These are phyloP conservation scores for Urostyla sp. DNA, from an alignment of 73 alveolate species.

Conservation along the genomic window DNA sequence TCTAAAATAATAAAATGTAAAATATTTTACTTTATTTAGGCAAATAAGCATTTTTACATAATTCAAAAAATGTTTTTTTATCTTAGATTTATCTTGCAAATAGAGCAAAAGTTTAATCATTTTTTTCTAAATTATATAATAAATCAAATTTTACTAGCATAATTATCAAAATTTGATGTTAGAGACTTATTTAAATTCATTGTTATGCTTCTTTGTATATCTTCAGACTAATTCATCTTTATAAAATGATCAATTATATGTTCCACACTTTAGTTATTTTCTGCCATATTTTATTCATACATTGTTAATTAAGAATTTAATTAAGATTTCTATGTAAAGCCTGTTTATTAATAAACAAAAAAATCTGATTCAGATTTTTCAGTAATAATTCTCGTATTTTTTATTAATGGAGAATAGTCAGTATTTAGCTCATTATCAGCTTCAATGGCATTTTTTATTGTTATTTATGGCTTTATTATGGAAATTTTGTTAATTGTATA, in stretches of 20 bases:
- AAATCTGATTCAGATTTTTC: too few relatives aligned
- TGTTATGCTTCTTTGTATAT: neutral
- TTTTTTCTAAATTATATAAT: neutral
- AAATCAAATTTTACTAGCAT: conserved; percentile 4
- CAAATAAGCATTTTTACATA: conserved; percentile 14
- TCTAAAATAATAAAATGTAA: neutral
- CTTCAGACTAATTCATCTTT: neutral
- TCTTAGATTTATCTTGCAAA: conserved; percentile 16
- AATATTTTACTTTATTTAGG: conserved; percentile 14
- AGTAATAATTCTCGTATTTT: too few relatives aligned
- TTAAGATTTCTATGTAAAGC: neutral
- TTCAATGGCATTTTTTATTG: too few relatives aligned
- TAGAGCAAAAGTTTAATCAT: neutral
- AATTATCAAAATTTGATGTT: conserved; percentile 10
- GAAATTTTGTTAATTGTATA: neutral
- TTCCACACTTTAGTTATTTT: neutral
- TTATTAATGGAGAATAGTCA: too few relatives aligned
- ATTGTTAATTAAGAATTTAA: neutral
- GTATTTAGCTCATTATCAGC: too few relatives aligned
- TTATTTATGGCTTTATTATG: too few relatives aligned
- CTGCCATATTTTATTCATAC: neutral
- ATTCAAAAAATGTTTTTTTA: neutral
- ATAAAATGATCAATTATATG: too few relatives aligned
- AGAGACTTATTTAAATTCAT: neutral
- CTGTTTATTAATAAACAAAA: too few relatives aligned